Base-by-base conservation (phyloP, 768 basidiomycete species). In the Pulveroboletus sp. region DNA sequence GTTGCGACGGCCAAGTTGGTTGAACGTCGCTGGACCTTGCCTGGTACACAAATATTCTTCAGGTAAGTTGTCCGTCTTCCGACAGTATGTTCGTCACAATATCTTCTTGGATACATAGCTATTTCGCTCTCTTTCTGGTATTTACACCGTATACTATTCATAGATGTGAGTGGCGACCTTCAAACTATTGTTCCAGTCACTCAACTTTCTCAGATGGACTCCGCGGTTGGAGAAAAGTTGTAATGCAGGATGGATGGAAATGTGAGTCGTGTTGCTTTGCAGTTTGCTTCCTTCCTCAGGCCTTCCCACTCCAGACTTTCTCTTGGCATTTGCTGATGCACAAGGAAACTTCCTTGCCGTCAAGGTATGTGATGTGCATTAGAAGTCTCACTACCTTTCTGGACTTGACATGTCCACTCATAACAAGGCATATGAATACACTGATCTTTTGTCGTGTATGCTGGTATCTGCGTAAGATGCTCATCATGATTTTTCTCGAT, bases 101-200 rank as follows among this genome's bases (percentile, higher is more conserved):
- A 24, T 29, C 12, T 36, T 30, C 35, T 19, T 58, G 42, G 1
- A 26, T 2, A 38, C 10, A 24, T 34, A 92, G 90, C 46, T 93
- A 93, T 70, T 78, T 89, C 58, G 72, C 81, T 19, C 58, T 91
- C 38, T 88, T 85, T 65, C 49, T 76, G 11, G 73, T 84, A 40
- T 93, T 86, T 62, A 91, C 90, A n/a, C 87, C 89, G 0, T 92
- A 90, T 74, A 93, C 91, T 16, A 86, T 93, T 37, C 85, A 89
- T 67, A 76, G 80, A 71, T 93, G 89, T 91, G 60, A 51, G 88
- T 69, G 3, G 13, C 10, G 9, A 6, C 30, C 6, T 36, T 9
- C 8, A 14, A 11, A 10, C 7, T 0, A 4, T 22, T 1, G 2
- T n/a, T 16, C 29, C 1, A 27, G n/a, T 19, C 8, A 17, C 45